Conservation (phyloP, 2,329 filamentous ascomycete genomes). For the Cladorrhinum sp. region DNA sequence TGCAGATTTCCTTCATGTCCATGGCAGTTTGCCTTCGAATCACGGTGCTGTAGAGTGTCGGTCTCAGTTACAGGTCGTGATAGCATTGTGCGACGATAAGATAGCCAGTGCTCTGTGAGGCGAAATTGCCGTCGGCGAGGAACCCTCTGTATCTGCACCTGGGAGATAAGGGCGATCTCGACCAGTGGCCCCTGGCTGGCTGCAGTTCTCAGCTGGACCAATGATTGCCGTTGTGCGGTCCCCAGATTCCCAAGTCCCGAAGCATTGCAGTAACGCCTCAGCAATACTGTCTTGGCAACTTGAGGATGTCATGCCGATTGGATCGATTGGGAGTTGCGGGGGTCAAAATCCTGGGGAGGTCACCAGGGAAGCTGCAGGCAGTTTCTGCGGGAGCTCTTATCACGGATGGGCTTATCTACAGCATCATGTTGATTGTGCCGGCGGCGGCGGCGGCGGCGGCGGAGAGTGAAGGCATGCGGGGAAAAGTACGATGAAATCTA, state of each 20-base stretch:
- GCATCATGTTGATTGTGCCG: not conserved
- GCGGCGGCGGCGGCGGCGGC: no score
- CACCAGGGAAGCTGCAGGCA: not conserved
- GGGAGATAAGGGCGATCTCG: not conserved
- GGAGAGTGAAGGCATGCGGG: not conserved
- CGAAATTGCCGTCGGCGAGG: not conserved
- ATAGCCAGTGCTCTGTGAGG: not conserved
- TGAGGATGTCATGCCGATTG: not conserved
- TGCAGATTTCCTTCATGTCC: no score
- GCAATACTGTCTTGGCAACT: not conserved
- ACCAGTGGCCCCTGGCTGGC: no score
- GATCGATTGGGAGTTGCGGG: not conserved
- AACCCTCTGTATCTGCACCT: not conserved
- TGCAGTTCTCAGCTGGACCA: no score
- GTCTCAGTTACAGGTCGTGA: not conserved
- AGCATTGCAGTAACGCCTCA: not conserved
- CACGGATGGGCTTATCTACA: not conserved
- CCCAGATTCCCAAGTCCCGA: not conserved
- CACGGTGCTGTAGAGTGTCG: not conserved
- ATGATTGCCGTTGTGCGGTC: no score
- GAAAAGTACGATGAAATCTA: no score
- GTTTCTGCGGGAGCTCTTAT: not conserved
- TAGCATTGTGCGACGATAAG: not conserved
- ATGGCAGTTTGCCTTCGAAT: not conserved
- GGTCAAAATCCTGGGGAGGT: no score